phyloP scores from a whole-genome alignment of 2,329 filamentous ascomycete species.

The Cercospora canescens region DNA sequence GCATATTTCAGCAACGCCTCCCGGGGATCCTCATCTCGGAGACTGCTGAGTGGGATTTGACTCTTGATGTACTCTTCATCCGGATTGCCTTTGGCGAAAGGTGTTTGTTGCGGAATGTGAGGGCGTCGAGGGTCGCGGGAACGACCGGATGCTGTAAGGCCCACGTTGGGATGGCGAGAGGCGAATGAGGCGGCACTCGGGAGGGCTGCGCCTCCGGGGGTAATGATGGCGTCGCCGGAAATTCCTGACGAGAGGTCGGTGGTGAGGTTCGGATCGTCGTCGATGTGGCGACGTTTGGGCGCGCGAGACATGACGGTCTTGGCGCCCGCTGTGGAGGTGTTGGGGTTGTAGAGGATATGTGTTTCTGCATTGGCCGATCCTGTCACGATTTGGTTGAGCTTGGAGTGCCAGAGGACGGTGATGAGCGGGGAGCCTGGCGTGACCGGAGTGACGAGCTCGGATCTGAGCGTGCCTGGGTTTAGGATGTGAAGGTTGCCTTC shows the following conservation, averaged over 20 bases:
- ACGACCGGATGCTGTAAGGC: constrained; percentile 75
- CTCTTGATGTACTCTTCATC: constrained; percentile 87
- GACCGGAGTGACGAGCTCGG: constrained; percentile 85
- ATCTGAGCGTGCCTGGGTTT: constrained; percentile 83
- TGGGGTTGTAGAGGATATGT: constrained; percentile 86
- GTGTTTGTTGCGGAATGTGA: constrained; percentile 80
- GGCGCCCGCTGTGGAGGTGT: constrained; percentile 77
- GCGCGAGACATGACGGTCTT: constrained; percentile 88
- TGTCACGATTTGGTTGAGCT: constrained; percentile 93
- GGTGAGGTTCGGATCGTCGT: constrained; percentile 85
- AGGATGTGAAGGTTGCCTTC: constrained; percentile 87
- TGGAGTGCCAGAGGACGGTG: constrained; percentile 85
- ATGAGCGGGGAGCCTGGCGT: constrained; percentile 82
- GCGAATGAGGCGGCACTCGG: constrained; percentile 49
- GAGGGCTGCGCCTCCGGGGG: constrained; percentile 46
- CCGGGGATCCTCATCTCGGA: constrained; percentile 94
- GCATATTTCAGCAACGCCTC: constrained; percentile 95
- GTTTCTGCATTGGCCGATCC: constrained; percentile 89
- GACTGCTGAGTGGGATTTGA: constrained; percentile 83
- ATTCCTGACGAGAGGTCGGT: constrained; percentile 80
- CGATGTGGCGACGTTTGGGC: constrained; percentile 91
- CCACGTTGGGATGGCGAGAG: constrained; percentile 66
- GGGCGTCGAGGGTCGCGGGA: constrained; percentile 79
- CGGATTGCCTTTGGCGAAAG: constrained; percentile 86
- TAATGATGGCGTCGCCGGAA: constrained; percentile 78